A percentile compares a stretch with the other conserved stretches of the same genome.
Evolutionary conservation across 805 yeast genomes (phyloP).

Genomic region (Tetrapisispora taiwanensis): DNA sequence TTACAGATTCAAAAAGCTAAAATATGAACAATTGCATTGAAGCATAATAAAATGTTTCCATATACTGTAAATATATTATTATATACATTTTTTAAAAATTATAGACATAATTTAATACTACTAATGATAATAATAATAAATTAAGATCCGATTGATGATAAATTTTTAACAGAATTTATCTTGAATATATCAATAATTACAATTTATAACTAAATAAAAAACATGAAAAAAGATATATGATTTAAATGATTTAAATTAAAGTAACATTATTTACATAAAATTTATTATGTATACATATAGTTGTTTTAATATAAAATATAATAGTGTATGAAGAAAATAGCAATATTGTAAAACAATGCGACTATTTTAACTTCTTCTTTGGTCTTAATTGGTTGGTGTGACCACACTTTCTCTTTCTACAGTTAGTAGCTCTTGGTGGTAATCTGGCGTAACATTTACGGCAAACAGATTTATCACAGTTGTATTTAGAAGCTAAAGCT

Average conservation of each 20-base stretch:
- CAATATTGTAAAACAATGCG: slow-evolving; percentile 27
- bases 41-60: not conserved
- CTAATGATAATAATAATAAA: too few species aligned
- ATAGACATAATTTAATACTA: too few species aligned
- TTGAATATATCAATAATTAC: too few species aligned
- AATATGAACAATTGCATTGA: not conserved
- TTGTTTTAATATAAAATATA: slow-evolving; percentile 3
- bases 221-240: not conserved
- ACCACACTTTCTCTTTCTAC: slow-evolving; percentile 99
- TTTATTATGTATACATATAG: slow-evolving; percentile 1
- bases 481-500: slow-evolving; percentile 98
- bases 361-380: slow-evolving; percentile 97
- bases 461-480: slow-evolving; percentile 99
- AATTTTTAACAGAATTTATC: too few species aligned
- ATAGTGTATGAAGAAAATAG: slow-evolving; percentile 2
- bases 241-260: slow-evolving; percentile 3
- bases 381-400: slow-evolving; percentile 99
- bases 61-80: not conserved
- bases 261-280: slow-evolving; percentile 2
- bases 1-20: too few species aligned
- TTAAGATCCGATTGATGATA: too few species aligned
- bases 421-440: slow-evolving; percentile 99
- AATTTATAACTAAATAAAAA: not conserved
- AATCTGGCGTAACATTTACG: slow-evolving; percentile 99
- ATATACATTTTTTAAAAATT: too few species aligned